phyloP scores from a whole-genome alignment of 225 moss, liverwort and hornwort genomes.

The Polytrichum formosum region DNA sequence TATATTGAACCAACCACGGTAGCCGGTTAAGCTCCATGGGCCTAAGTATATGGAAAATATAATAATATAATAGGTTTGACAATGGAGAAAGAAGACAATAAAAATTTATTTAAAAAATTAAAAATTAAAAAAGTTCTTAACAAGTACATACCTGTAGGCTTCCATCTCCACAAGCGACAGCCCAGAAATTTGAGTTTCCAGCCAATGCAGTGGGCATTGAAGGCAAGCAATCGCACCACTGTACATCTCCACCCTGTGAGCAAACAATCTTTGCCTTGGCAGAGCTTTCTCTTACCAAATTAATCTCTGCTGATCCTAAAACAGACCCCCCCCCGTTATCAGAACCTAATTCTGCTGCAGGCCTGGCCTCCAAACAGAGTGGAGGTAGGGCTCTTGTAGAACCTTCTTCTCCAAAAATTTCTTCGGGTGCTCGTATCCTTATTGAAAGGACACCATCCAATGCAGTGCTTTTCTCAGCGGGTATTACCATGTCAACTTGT shows the following conservation, averaged over 20 bases:
- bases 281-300: constrained; percentile 54
- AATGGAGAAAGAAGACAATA: too few species aligned
- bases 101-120: too few species aligned
- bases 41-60: too few species aligned
- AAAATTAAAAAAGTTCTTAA: too few species aligned
- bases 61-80: too few species aligned
- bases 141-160: constrained; percentile 49
- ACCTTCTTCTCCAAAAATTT: constrained; percentile 25
- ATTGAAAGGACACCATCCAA: constrained; percentile 71
- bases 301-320: constrained; percentile 39
- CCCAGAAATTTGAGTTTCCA: constrained; percentile 89
- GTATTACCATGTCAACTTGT: constrained; percentile 56
- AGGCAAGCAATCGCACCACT: constrained; percentile 80
- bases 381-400: constrained; percentile 52
- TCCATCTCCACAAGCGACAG: constrained; percentile 86
- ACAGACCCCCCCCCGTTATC: constrained; percentile 34
- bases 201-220: constrained; percentile 75
- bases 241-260: constrained; percentile 90
- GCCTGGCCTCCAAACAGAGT: constrained; percentile 83
- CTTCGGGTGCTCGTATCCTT: constrained; percentile 45
- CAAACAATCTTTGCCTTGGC: constrained; percentile 72
- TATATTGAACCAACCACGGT: too few species aligned
- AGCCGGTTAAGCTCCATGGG: too few species aligned
- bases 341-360: constrained; percentile 36
- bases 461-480: constrained; percentile 47